phyloP scores from a whole-genome alignment of 805 yeast genomes.

The Zygotorulaspora chibaensis region DNA sequence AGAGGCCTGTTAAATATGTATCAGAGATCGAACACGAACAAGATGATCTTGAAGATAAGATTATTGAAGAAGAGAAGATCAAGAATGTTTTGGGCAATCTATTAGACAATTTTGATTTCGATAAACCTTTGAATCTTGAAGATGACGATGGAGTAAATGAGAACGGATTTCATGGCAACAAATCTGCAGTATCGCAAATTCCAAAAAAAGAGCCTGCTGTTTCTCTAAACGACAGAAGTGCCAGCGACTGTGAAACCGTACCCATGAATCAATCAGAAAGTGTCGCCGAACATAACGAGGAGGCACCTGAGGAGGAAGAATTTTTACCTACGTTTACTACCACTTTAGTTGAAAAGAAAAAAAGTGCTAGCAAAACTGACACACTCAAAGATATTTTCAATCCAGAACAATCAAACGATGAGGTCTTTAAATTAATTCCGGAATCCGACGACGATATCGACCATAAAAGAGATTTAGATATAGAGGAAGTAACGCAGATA shows the following conservation, averaged over 20 bases:
- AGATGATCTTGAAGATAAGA: constrained; percentile 35
- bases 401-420: constrained; percentile 35
- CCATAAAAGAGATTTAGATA: constrained; percentile 27
- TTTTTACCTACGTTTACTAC: constrained; percentile 49
- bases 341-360: constrained; percentile 2
- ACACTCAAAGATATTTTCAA: constrained; percentile 57
- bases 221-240: background rate
- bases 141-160: constrained; percentile 32
- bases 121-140: constrained; percentile 44
- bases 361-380: constrained; percentile 47
- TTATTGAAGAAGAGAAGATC: constrained; percentile 43
- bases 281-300: constrained; percentile 22
- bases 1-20: constrained; percentile 7
- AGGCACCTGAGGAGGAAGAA: constrained; percentile 39
- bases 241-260: background rate
- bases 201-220: too few relatives aligned
- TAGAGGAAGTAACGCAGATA: constrained; percentile 17
- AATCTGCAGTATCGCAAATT: background rate
- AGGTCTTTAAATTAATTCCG: constrained; percentile 42
- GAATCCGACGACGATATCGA: constrained; percentile 49
- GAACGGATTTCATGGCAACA: constrained; percentile 1
- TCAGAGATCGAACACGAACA: constrained; percentile 10
- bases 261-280: constrained; percentile 22
- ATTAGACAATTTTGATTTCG: constrained; percentile 48
- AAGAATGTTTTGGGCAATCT: constrained; percentile 46